Evolutionary conservation across 371 early-diverging fungal species (phyloP), one percentile per base, ranked within the genome.

Genomic region (Sporodiniella umbellata): DNA sequence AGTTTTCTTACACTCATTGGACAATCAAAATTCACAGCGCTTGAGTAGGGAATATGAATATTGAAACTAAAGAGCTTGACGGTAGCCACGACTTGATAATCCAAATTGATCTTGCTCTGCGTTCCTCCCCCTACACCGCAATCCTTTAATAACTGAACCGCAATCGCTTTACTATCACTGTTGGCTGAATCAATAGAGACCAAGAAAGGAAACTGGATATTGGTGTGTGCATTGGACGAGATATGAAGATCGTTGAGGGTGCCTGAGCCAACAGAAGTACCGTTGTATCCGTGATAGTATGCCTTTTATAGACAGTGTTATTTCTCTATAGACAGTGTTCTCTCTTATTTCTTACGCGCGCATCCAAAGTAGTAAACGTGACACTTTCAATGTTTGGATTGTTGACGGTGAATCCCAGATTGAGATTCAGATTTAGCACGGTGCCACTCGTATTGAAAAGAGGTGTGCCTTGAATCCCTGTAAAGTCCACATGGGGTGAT

Each of bases 311-410:
- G 22, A 17, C 53, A 11, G 23, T 25, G 31, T 3, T 23, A 11
- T 25, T 51, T 22, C 5, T 8, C 23, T 19, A 6, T 8, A n/a
- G 19, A 3, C 33, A 2, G 22, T 40, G 19, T 5, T 33, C 33
- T 0, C 22, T 5, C 21, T 52, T 63, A 58, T 7, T 4, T 10
- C 30, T 28, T 71, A 79, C 82, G 30, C 69, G 71, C n/a, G 83
- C 83, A 24, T 57, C 49, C 42, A 83, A 64, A 10, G 70, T 65
- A 24, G 70, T 69, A 48, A 83, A 83, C n/a, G 76, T 77, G 54
- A 80, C 61, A 17, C 78, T 65, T 53, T 75, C 63, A 25, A 79
- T 74, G 51, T 83, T 83, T 21, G 80, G 79, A 51, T 83, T 83
- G 30, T 64, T 53, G 22, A 83, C 80, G 6, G 60, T 45, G 37